phyloP scores from a whole-genome alignment of 257 asterid species.

The Paulownia fortunei region DNA sequence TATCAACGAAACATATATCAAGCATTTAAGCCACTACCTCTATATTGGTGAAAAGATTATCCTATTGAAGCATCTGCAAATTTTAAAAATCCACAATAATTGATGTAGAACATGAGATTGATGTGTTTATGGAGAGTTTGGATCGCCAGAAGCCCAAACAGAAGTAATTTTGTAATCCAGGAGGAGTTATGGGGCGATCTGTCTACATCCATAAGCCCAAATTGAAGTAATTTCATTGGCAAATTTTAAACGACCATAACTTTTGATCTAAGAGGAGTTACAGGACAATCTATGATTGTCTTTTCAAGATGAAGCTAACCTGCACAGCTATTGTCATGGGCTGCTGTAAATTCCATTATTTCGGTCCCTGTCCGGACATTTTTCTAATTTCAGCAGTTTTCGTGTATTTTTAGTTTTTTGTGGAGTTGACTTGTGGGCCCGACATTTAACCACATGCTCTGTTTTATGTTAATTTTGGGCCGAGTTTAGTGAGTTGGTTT shows the following conservation, averaged over 20 bases:
- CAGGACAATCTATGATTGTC: background rate
- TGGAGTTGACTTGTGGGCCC: background rate
- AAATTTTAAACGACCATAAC: background rate
- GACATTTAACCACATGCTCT: background rate
- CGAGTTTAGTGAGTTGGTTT: too few species aligned
- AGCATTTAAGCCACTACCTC: conserved; percentile 10
- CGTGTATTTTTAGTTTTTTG: too few species aligned
- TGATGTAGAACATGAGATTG: too few species aligned
- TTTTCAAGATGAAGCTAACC: background rate
- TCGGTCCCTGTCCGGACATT: background rate
- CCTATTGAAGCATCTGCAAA: background rate
- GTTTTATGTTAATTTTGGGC: background rate
- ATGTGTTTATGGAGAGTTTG: too few species aligned
- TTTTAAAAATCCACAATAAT: background rate
- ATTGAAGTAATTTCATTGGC: background rate
- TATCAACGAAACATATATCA: background rate
- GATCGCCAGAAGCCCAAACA: background rate
- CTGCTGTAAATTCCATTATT: too few species aligned
- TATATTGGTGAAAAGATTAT: background rate
- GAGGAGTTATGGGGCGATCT: too few species aligned
- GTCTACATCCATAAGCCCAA: background rate
- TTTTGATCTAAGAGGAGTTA: background rate
- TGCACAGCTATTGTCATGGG: background rate
- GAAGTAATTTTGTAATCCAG: background rate
- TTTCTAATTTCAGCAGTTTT: background rate